Base-by-base conservation (phyloP, 768 basidiomycete genomes). In the Clitopilus hobsonii region DNA sequence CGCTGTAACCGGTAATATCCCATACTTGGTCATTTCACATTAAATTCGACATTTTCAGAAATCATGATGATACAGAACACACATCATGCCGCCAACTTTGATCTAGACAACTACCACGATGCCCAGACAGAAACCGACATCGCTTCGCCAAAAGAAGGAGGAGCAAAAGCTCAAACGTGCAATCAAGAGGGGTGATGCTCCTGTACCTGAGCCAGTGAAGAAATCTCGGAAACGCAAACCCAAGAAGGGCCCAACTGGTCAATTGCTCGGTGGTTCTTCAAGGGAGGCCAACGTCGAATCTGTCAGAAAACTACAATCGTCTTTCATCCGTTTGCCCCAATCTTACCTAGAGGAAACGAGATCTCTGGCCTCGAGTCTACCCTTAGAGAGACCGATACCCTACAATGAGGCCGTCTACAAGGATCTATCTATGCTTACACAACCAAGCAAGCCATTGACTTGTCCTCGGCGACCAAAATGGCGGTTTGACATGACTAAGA, bases 401-500 rank as follows among this genome's bases (percentile, higher is more conserved):
- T 49, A 64, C 52, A 65, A 70, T 18, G 64, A 63, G 7, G 70
- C 76, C 3, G 60, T 82, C 49, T 74, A 78, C 55, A 61, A 69
- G 26, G 56, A 60, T 51, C 57, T 60, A 24, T 58, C 63, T 53
- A 47, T 51, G 32, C 53, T 58, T 51, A 53, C 56, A 32, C 41
- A 65, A 58, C 22, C 62, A 58, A 36, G 54, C 50, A 36, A 54
- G 23, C 61, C 59, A 6, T 67, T 82, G 60, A 66, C 68, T 30
- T 82, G 80, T 62, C 91, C 91, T 16, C 81, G 71, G 58, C 67
- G 95, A 55, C 94, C 95, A 2, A 93, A 88, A 67, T 97, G 94
- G 91, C 75, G 81, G 18, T 91, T 84, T 66, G 86, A 89, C 22
- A 89, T 89, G 85, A 79, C 85, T 36, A 98, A 96, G 74, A 83